A percentile compares a stretch with the other conserved stretches of the same genome.
These are phyloP conservation scores for Sclerotinia glacialis DNA, from an alignment of 2,329 filamentous ascomycete genomes.

Conservation along the genomic window DNA sequence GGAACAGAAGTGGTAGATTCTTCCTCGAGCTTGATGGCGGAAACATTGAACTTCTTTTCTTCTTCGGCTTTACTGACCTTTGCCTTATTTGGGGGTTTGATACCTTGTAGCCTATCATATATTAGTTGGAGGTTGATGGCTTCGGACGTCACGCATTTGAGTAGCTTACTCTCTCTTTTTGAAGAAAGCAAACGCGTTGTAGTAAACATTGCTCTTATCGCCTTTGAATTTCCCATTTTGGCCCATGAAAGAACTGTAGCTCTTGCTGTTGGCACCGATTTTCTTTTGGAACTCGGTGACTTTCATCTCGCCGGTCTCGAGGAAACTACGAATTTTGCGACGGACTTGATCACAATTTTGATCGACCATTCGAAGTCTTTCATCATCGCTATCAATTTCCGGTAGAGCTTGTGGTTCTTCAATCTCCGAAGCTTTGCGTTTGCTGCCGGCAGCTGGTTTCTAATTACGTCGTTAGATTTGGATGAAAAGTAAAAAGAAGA, in stretches of 20 bases:
- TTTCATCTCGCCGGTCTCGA: slow-evolving; percentile 46
- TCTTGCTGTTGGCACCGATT: slow-evolving; percentile 41
- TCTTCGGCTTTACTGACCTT: slow-evolving; percentile 39
- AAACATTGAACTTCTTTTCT: slow-evolving; percentile 42
- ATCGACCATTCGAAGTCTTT: slow-evolving; percentile 23
- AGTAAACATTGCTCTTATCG: slow-evolving; percentile 39
- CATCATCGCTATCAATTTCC: slow-evolving; percentile 27
- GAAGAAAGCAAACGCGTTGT: slow-evolving; percentile 46
- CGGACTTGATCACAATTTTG: slow-evolving; percentile 41
- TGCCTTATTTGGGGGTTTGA: slow-evolving; percentile 40
- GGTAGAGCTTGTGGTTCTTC: slow-evolving; percentile 18
- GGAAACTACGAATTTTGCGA: slow-evolving; percentile 44
- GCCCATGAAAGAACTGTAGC: slow-evolving; percentile 50
- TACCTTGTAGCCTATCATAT: slow-evolving; percentile 41
- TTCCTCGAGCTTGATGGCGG: slow-evolving; percentile 45
- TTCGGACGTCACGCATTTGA: background rate
- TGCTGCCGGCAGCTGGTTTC: slow-evolving; percentile 16
- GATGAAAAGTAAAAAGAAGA: background rate
- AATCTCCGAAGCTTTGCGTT: slow-evolving; percentile 27
- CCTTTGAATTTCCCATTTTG: slow-evolving; percentile 45
- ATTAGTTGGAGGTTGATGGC: background rate
- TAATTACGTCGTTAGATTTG: background rate
- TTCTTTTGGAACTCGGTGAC: slow-evolving; percentile 44
- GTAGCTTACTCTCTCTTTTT: slow-evolving; percentile 45
- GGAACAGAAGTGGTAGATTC: slow-evolving; percentile 48